Evolutionary conservation across 139 green algal species (phyloP).

Genomic region (Coccomyxa sp.): DNA sequence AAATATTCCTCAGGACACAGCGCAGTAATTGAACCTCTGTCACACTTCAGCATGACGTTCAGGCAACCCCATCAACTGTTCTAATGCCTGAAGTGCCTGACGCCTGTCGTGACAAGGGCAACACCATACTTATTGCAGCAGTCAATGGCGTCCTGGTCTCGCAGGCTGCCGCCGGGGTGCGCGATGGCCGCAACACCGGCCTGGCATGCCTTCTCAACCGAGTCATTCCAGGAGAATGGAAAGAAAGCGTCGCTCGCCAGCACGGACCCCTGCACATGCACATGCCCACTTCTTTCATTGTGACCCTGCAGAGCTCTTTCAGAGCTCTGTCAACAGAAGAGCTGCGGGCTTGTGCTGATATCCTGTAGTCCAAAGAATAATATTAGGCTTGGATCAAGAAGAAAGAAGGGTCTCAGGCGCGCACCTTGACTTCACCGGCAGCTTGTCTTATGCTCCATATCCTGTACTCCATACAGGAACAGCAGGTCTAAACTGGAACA

Average conservation of each 20-base stretch:
- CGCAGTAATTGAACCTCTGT: too few species aligned
- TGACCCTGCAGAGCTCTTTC: not conserved
- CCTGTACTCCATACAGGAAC: too few species aligned
- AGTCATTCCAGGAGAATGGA: constrained; percentile 95
- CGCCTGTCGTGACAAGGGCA: constrained; percentile 85
- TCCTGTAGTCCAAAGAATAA: too few species aligned
- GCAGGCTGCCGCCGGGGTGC: constrained; percentile 91
- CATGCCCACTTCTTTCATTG: not conserved
- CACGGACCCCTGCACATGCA: constrained; percentile 66
- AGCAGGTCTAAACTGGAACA: too few species aligned
- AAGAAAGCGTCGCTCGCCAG: constrained; percentile 98
- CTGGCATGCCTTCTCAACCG: constrained; percentile 93
- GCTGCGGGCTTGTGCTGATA: not conserved
- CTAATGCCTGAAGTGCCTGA: constrained; percentile 96
- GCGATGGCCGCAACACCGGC: constrained; percentile 92
- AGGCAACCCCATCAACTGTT: too few species aligned
- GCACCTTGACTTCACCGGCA: constrained; percentile 62
- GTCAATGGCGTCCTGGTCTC: constrained; percentile 92
- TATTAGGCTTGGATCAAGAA: too few species aligned
- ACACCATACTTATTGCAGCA: constrained; percentile 99
- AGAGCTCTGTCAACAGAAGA: not conserved
- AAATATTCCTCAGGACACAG: too few species aligned
- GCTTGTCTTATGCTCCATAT: constrained; percentile 23
- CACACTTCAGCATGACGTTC: too few species aligned
- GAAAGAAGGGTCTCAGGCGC: not conserved